Evolutionary conservation across 2,329 filamentous ascomycete species (phyloP), one percentile per base, ranked within the genome.

Genomic region (Fusarium tanahbumbuense): DNA sequence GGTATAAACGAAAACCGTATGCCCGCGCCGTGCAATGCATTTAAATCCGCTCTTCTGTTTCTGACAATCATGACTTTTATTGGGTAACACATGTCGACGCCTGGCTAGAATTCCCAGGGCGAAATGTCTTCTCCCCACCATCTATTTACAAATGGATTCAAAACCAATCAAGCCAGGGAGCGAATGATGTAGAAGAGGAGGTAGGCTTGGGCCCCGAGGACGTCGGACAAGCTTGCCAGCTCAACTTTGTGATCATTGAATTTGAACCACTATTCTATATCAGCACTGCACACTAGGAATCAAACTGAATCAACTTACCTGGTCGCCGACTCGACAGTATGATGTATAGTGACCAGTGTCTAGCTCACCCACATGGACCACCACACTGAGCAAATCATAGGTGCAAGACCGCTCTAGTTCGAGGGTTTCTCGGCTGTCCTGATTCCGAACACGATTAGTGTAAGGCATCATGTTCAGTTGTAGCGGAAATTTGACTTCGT

Each of bases 221-320:
- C 95, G 64, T 98, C 93, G 8, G 92, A 92, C 77, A 96, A 91
- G 48, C 89, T 89, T 4, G 93, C 95, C 59, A 94, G 78, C 66
- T 94, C 93, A 25, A 98, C 95, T 78, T 93, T 94, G 78, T 96
- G 94, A 77, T 98, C 95, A 76, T 98, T 97, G 81, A 98, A 98
- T 58, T 93, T 89, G 79, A 97, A 97, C 95, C 95, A 98, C 87
- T 97, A 71, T 66, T 77, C 13, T 42, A 30, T 68, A 52, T 69
- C 46, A 73, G 62, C 20, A 56, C 6, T 40, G 16, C 10, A 18
- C 28, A 8, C 15, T 25, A 12, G 3, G 40, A 8, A 20, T 6
- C 25, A n/a, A 22, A 44, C 16, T 13, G 15, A 11, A 28, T 16
- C n/a, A 23, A 49, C 73, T 65, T 73, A 81, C 81, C 83, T 92